phyloP scores from a whole-genome alignment of 208 protist genomes.

The Lotmaria passim region DNA sequence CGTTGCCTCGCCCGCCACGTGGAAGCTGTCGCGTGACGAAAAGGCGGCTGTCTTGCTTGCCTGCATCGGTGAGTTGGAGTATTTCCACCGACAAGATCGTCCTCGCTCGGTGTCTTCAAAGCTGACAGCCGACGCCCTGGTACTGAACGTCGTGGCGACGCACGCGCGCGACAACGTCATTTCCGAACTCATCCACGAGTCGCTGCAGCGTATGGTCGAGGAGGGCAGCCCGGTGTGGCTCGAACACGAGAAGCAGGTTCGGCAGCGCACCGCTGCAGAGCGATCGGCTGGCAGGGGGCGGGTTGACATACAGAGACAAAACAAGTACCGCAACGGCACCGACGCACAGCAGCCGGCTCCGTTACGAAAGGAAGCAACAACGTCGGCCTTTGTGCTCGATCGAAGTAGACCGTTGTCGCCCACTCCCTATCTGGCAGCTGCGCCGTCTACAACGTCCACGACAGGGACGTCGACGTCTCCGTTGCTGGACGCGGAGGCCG shows the following conservation, averaged over 20 bases:
- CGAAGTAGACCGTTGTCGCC: slow-evolving; percentile 14
- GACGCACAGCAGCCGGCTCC: background rate
- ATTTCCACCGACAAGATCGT: slow-evolving; percentile 59
- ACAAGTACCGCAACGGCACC: background rate
- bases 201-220: slow-evolving; percentile 74
- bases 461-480: background rate
- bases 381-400: slow-evolving; percentile 10
- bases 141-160: slow-evolving; percentile 75
- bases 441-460: background rate
- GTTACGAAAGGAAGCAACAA: too few relatives aligned
- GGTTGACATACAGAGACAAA: background rate
- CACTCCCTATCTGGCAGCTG: background rate
- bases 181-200: slow-evolving; percentile 68
- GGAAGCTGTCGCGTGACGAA: slow-evolving; percentile 37
- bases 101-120: slow-evolving; percentile 57
- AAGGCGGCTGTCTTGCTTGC: slow-evolving; percentile 71
- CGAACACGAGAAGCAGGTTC: slow-evolving; percentile 45
- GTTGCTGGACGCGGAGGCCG: slow-evolving; percentile 5
- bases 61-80: slow-evolving; percentile 69
- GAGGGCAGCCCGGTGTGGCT: slow-evolving; percentile 72
- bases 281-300: too few relatives aligned
- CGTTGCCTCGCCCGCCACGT: background rate
- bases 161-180: slow-evolving; percentile 79
- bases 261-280: slow-evolving; percentile 6
- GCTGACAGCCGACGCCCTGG: slow-evolving; percentile 61